Percentiles rank a stretch among this genome's conserved stretches.
These are phyloP conservation scores for Piper longum DNA, from an alignment of 164 flowering plant genomes.

Conservation along the genomic window DNA sequence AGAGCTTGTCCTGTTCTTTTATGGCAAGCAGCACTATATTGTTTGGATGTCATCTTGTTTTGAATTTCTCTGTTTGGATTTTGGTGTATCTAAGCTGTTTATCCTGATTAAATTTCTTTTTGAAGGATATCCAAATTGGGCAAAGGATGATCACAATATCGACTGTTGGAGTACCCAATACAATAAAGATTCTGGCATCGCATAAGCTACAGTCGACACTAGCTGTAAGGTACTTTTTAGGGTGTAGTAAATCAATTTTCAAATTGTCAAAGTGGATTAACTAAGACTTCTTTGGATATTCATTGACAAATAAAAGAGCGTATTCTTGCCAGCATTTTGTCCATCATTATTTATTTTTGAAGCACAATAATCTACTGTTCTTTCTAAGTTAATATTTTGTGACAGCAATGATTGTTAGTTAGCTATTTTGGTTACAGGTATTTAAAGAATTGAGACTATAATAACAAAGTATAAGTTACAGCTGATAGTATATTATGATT, in stretches of 20 bases:
- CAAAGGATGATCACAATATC: slow-evolving; percentile 99
- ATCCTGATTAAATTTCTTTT: neutral
- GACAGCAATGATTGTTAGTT: neutral
- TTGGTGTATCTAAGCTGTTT: neutral
- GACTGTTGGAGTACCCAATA: slow-evolving; percentile 97
- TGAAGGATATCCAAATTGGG: slow-evolving; percentile 84
- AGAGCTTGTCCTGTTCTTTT: neutral
- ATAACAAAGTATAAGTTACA: no score
- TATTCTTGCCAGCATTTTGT: neutral
- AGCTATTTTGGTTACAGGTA: neutral
- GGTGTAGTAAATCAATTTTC: neutral
- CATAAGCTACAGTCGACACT: slow-evolving; percentile 93
- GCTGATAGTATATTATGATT: neutral
- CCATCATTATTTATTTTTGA: neutral
- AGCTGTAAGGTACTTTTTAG: slow-evolving; percentile 60
- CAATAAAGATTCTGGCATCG: slow-evolving; percentile 75
- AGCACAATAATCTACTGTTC: neutral
- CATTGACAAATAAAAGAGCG: neutral
- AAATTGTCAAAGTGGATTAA: neutral
- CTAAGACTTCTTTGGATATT: no score
- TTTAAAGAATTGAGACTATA: no score
- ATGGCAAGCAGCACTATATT: no score
- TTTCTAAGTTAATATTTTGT: neutral
- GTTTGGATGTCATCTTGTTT: no score
- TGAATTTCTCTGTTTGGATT: neutral